Evolutionary conservation across 1,284 basidiomycete genomes (phyloP), one percentile per base, ranked within the genome.

Genomic region (Cyathus olla): DNA sequence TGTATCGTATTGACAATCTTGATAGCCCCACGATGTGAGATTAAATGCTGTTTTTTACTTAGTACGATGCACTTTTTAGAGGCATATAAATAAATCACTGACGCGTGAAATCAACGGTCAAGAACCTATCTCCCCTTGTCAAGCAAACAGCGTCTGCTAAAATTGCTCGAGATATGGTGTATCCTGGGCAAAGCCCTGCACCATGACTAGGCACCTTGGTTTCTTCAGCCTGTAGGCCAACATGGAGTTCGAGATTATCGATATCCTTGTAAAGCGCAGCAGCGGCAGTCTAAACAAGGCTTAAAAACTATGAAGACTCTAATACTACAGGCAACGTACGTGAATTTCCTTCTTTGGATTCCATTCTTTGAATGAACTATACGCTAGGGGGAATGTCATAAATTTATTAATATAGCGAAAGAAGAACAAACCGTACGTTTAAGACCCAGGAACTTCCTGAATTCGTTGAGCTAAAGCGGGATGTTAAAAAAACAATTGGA

Each of bases 121-220:
- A 78, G 78, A 92, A 95, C n/a, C 91, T 85, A 71, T 95, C 93
- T 10, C 94, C 92, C 39, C 88, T 80, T 46, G 82, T 85, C 48
- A 95, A 82, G 54, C 86, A 87, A 39, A 95, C 90, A 6, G 95
- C 95, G 72, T 96, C 95, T 15, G 91, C 85, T 19, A 96, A 82
- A 66, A 96, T 96, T 22, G 93, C 91, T 37, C 95, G 85, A 8
- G 93, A 94, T 69, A 95, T 93, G 9, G 95, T 95, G 80, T 90
- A 95, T 24, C 94, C 94, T n/a, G 94, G 93, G 74, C 93, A 94
- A 3, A 95, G 73, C 13, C 95, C 95, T 9, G 92, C 91, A n/a
- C 93, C 93, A 9, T 89, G 86, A 46, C 87, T 85, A 21, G 89
- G 86, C 15, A 77, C 72, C 71, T 95, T 95, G 11, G 90, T 71